Conservation (phyloP, 2,329 filamentous ascomycete species). For the Verticillium longisporum region DNA sequence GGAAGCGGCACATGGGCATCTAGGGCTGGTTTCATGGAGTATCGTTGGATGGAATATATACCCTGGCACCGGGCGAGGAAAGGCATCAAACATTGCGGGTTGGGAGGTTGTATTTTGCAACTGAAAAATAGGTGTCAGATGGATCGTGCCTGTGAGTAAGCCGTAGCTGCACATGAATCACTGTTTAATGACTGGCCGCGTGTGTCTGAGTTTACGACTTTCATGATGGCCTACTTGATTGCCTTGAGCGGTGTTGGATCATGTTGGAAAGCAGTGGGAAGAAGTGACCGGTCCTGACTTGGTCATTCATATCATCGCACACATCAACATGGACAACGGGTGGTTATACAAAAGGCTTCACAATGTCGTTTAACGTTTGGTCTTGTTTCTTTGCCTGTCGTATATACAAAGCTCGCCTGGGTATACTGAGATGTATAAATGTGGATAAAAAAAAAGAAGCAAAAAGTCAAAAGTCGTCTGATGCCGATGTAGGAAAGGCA, state of each 20-base stretch:
- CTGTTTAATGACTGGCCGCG: too few relatives aligned
- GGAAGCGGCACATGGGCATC: not conserved
- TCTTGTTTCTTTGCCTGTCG: not conserved
- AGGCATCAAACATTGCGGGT: not conserved
- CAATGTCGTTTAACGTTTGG: not conserved
- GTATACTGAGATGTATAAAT: not conserved
- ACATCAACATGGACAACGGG: too few relatives aligned
- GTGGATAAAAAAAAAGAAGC: not conserved
- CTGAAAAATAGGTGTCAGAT: not conserved
- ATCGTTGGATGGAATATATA: not conserved
- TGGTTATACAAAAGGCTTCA: too few relatives aligned
- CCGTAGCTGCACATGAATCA: not conserved
- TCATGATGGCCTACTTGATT: too few relatives aligned
- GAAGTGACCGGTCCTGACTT: too few relatives aligned
- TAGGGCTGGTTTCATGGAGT: not conserved
- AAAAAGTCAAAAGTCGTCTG: not conserved
- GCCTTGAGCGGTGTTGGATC: too few relatives aligned
- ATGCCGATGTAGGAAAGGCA: too few relatives aligned
- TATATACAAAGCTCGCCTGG: not conserved
- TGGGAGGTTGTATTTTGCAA: not conserved
- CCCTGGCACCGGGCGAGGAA: not conserved
- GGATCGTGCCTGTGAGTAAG: too few relatives aligned
- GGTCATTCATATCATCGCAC: too few relatives aligned
- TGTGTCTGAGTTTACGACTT: too few relatives aligned
- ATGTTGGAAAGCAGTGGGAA: too few relatives aligned